Percentiles rank a stretch among this genome's conserved stretches.
phyloP scores from a whole-genome alignment of 169 alveolate genomes.

The Perkinsus chesapeaki region DNA sequence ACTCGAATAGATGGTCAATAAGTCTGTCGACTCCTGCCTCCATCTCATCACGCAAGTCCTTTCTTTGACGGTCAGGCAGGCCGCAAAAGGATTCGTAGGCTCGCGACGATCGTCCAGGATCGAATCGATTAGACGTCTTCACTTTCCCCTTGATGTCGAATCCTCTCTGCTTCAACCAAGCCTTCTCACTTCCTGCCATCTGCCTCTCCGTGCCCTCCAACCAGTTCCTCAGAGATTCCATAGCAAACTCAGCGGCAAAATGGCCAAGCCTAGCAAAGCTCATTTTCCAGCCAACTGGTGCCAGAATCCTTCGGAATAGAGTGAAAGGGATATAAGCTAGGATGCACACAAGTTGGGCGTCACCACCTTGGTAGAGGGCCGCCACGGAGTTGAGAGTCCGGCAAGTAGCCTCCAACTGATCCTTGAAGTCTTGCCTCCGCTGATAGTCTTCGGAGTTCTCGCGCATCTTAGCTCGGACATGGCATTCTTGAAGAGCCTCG shows the following conservation, averaged over 20 bases:
- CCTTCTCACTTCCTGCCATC: neutral
- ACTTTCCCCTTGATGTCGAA: neutral
- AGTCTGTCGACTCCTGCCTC: neutral
- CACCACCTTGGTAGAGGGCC: conserved; percentile 1
- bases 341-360: neutral
- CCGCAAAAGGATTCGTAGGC: neutral
- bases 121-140: neutral
- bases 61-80: neutral
- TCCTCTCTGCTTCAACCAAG: neutral
- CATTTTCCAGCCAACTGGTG: neutral
- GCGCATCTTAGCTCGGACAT: neutral
- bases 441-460: neutral
- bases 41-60: neutral
- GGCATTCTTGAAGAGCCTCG: neutral
- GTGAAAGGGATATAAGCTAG: neutral
- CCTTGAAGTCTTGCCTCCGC: neutral
- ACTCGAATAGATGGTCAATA: neutral
- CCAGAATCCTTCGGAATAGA: neutral
- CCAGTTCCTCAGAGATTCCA: neutral
- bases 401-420: neutral
- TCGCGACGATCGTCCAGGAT: neutral
- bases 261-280: neutral
- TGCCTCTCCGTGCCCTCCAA: neutral
- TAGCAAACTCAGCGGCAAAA: neutral
- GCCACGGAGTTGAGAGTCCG: neutral